Conservation (phyloP, 1,284 basidiomycete genomes). For the Rhodofomes roseus region DNA sequence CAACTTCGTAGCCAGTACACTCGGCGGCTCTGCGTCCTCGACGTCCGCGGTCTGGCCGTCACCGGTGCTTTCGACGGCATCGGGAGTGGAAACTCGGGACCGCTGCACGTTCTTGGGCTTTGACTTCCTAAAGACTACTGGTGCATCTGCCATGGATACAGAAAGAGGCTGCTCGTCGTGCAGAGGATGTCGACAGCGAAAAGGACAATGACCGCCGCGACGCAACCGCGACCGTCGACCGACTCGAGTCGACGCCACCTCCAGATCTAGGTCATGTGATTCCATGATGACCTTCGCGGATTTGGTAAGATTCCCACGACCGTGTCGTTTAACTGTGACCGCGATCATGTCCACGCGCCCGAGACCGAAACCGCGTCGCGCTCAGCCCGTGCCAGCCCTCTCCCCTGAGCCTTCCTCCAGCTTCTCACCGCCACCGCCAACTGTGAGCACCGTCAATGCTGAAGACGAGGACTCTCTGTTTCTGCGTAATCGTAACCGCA, state of each 20-base stretch:
- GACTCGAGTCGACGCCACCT: not conserved
- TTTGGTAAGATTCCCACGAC: slow-evolving; percentile 45
- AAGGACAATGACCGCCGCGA: not conserved
- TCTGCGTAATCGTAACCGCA: slow-evolving; percentile 54
- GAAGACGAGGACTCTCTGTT: slow-evolving; percentile 64
- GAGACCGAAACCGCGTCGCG: slow-evolving; percentile 49
- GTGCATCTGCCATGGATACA: slow-evolving; percentile 24
- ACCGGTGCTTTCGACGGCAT: slow-evolving; percentile 35
- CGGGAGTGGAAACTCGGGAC: slow-evolving; percentile 31
- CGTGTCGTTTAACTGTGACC: slow-evolving; percentile 19
- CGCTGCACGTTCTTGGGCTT: slow-evolving; percentile 52
- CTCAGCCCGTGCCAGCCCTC: slow-evolving; percentile 27
- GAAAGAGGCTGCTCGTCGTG: not conserved
- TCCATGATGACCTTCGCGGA: not conserved
- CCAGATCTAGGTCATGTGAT: not conserved
- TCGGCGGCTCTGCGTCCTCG: slow-evolving; percentile 42
- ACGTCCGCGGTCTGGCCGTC: slow-evolving; percentile 24
- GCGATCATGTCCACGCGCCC: slow-evolving; percentile 39
- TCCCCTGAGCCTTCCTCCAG: slow-evolving; percentile 17
- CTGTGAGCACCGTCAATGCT: slow-evolving; percentile 1
- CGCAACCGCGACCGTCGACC: not conserved
- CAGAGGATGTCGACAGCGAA: not conserved
- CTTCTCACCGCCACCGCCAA: slow-evolving; percentile 12
- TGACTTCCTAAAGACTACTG: slow-evolving; percentile 52
- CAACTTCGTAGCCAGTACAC: slow-evolving; percentile 55